Evolutionary conservation across 805 yeast species (phyloP).

Genomic region (Candida maesae): DNA sequence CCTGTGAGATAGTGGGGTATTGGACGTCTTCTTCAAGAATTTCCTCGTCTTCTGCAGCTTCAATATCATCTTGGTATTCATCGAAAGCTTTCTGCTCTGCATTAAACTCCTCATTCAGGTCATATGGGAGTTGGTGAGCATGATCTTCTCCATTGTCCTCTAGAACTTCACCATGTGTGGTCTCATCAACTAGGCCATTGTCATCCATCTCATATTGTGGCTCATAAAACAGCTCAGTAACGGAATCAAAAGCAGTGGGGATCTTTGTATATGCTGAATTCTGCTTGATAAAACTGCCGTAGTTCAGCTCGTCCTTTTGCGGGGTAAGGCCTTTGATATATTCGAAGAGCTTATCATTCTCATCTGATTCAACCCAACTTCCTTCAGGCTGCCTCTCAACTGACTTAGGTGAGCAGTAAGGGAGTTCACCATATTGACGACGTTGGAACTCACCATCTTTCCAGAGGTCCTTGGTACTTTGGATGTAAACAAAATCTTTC

Average conservation of each 20-base stretch:
- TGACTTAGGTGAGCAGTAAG: constrained; percentile 27
- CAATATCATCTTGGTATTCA: constrained; percentile 2
- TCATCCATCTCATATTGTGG: constrained; percentile 20
- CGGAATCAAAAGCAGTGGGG: constrained; percentile 31
- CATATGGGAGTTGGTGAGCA: background rate
- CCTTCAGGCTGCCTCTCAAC: constrained; percentile 26
- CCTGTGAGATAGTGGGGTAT: background rate
- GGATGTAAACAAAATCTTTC: constrained; percentile 28
- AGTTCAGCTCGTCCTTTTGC: constrained; percentile 5
- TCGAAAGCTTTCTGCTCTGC: constrained; percentile 8
- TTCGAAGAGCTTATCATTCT: constrained; percentile 32
- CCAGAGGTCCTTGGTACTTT: constrained; percentile 53
- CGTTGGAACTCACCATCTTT: constrained; percentile 55
- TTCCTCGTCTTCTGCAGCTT: background rate
- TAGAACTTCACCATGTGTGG: constrained; percentile 7
- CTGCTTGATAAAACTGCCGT: constrained; percentile 22
- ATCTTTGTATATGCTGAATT: constrained; percentile 23
- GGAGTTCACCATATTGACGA: constrained; percentile 33
- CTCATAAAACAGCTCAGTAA: constrained; percentile 29
- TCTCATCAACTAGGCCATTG: constrained; percentile 4
- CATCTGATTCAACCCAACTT: constrained; percentile 42
- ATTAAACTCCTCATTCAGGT: background rate
- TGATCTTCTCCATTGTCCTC: constrained; percentile 8
- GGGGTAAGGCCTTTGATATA: constrained; percentile 25
- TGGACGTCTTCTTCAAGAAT: background rate